Percentiles rank a stretch among this genome's conserved stretches.
These are phyloP conservation scores for Vitellaria paradoxa DNA, from an alignment of 179 eudicot species.

Conservation along the genomic window DNA sequence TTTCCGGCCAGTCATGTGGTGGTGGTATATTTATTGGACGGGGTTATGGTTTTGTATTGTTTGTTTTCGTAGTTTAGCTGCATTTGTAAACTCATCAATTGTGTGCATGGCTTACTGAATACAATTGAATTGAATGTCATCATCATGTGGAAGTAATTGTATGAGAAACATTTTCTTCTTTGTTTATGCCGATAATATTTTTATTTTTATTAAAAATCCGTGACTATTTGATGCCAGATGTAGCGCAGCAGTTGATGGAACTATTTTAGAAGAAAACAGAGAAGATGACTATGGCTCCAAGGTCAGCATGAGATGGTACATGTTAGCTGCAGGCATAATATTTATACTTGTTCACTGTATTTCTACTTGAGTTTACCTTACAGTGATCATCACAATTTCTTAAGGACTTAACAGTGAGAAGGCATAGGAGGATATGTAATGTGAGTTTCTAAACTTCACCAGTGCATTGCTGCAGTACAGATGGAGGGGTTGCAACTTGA, in stretches of 20 bases:
- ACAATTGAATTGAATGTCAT: no score
- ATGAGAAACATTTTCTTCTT: neutral
- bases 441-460: neutral
- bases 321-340: neutral
- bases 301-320: neutral
- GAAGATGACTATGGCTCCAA: neutral
- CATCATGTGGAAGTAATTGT: neutral
- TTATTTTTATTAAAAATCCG: neutral
- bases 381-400: neutral
- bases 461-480: neutral
- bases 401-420: neutral
- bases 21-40: no score
- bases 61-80: no score
- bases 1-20: no score
- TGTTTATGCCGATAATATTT: neutral
- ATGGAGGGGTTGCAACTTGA: neutral
- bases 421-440: neutral
- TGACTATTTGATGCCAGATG: constrained; percentile 50
- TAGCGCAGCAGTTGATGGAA: constrained; percentile 77
- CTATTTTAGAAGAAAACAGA: constrained; percentile 35
- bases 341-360: neutral
- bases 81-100: no score
- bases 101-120: no score
- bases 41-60: no score
- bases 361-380: neutral